Evolutionary conservation across 176 grass and related monocot species (phyloP).

Genomic region (Lolium perenne): DNA sequence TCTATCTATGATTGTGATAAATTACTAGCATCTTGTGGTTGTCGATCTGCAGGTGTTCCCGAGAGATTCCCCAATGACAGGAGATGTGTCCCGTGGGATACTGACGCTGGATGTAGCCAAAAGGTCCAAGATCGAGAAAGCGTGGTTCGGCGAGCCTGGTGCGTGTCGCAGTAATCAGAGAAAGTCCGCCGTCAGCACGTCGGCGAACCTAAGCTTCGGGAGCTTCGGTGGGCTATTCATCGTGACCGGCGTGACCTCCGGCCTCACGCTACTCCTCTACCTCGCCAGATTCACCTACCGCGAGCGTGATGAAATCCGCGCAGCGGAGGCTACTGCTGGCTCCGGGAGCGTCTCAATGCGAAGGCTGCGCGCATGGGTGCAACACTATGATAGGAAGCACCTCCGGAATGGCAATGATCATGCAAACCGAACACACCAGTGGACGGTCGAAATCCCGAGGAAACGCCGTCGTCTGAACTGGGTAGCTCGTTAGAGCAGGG

Average conservation of each 20-base stretch:
- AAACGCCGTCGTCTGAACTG: no score
- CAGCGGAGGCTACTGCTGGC: not conserved
- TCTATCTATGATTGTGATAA: no score
- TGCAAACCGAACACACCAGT: no score
- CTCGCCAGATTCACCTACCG: not conserved
- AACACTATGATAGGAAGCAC: slow-evolving; percentile 56
- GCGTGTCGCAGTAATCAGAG: slow-evolving; percentile 34
- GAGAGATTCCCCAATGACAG: slow-evolving; percentile 51
- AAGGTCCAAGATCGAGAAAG: slow-evolving; percentile 60
- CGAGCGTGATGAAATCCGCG: slow-evolving; percentile 47
- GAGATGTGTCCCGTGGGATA: slow-evolving; percentile 26
- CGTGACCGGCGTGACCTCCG: slow-evolving; percentile 68
- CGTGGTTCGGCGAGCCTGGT: not conserved
- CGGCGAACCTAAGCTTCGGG: slow-evolving; percentile 54
- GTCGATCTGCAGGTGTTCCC: slow-evolving; percentile 50
- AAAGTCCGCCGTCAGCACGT: slow-evolving; percentile 29
- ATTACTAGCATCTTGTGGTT: no score
- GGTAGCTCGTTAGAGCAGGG: no score
- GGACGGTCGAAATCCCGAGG: no score
- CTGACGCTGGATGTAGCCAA: slow-evolving; percentile 60
- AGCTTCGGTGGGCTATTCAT: slow-evolving; percentile 83
- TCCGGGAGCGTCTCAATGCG: slow-evolving; percentile 37
- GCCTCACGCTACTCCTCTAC: slow-evolving; percentile 57
- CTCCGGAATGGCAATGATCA: no score
- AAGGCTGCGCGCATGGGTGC: slow-evolving; percentile 48